Conservation (phyloP, 2,329 filamentous ascomycete genomes). For the Penicillium sp. region DNA sequence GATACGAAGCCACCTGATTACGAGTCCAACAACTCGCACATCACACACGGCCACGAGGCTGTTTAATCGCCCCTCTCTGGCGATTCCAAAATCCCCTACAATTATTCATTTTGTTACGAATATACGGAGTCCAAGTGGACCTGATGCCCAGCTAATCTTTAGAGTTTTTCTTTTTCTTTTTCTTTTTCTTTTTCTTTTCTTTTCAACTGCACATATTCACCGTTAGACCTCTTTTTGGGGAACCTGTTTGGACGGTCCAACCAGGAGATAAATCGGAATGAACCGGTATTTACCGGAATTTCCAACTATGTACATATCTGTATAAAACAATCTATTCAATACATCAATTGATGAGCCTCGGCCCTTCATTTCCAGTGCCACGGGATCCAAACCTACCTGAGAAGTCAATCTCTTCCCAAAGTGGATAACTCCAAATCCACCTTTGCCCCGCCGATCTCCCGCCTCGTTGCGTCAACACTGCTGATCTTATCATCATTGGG, state of each 20-base stretch:
- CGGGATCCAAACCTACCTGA: not conserved
- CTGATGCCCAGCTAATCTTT: conserved; percentile 17
- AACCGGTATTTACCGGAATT: not conserved
- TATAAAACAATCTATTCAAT: not conserved
- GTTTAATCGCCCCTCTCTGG: conserved; percentile 9
- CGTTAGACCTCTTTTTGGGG: conserved; percentile 1
- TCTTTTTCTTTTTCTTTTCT: not conserved
- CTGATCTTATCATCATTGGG: conserved; percentile 11
- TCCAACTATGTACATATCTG: not conserved
- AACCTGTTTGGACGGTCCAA: not conserved
- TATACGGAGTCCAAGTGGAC: conserved; percentile 11
- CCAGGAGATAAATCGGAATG: not conserved
- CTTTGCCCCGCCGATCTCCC: conserved; percentile 19
- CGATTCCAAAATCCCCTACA: not conserved
- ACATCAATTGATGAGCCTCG: not conserved
- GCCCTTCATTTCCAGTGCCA: not conserved
- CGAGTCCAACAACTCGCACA: conserved; percentile 10
- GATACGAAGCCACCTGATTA: conserved; percentile 17
- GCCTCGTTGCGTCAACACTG: conserved; percentile 18
- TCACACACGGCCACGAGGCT: conserved; percentile 11
- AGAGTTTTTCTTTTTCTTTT: not conserved
- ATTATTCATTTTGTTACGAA: not conserved
- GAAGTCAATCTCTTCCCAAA: not conserved
- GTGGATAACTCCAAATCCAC: conserved; percentile 1
- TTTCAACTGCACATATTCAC: conserved; percentile 16